Base-by-base conservation (phyloP, 495 filamentous ascomycete genomes). In the Lophiostoma macrostomum region DNA sequence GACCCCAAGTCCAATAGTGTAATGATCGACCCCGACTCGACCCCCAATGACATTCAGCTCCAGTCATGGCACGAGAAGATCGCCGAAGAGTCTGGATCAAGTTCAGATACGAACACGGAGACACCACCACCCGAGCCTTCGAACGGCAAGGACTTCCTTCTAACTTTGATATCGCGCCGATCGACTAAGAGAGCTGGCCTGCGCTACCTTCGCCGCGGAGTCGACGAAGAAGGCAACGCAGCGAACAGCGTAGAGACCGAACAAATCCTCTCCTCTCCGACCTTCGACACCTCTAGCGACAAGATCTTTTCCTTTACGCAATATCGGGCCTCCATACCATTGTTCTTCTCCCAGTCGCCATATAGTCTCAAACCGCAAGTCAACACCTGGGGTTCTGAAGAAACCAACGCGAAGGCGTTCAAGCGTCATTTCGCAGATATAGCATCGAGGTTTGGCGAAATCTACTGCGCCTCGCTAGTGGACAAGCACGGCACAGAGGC, bases 231-330 rank as follows among this genome's bases (percentile, higher is more conserved):
- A 20, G 93, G 91, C 0, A 79, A 90, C 52, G 81, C 84, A 3
- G 91, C 91, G n/a, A 97, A 97, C 61, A 80, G 72, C 4, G 91
- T 96, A 24, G 91, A 97, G 71, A 91, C 90, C 2, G 93, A 96
- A 66, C 91, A 97, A 64, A 85, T 97, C 28, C 77, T 97, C 6
- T 89, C 87, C 0, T 76, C 75, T 8, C 67, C 76, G 2, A 73
- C 75, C 12, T 90, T 83, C 82, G 72, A 80, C 24, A 60, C 75
- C 0, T 74, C 76, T 5, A 76, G 73, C 3, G 55, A 56, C 16
- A 86, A 82, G 57, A 72, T 86, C 6, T 87, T 86, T 69, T 93
- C 90, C 0, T 94, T 93, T 56, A 71, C 90, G 11, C 91, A 97
- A 65, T 74, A 88, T 16, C 77, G 91, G 34, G 91, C 89, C 0